A percentile compares a stretch with the other conserved stretches of the same genome.
Evolutionary conservation across 2,329 filamentous ascomycete genomes (phyloP).

Genomic region (Cytospora paraplurivora): DNA sequence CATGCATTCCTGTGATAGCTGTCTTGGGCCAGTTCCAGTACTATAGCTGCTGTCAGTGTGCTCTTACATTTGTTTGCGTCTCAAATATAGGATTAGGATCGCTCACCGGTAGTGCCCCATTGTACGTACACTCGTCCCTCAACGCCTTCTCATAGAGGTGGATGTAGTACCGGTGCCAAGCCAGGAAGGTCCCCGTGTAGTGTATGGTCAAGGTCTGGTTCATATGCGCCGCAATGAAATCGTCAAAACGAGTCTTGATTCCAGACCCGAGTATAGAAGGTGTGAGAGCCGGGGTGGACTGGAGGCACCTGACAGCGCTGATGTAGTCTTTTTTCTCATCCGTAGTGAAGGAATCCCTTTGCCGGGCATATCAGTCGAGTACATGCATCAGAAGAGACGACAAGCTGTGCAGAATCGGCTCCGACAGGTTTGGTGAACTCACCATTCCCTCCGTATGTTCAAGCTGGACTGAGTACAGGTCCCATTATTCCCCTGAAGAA

Average conservation of each 20-base stretch:
- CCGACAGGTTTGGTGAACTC: neutral
- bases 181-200: conserved; percentile 14
- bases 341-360: neutral
- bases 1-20: conserved; percentile 42
- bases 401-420: neutral
- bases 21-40: conserved; percentile 54
- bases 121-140: conserved; percentile 24
- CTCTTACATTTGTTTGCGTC: neutral
- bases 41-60: conserved; percentile 1
- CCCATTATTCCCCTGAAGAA: neutral
- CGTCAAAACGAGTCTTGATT: conserved; percentile 38
- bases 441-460: conserved; percentile 6
- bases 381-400: too few relatives aligned
- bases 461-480: neutral
- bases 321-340: conserved; percentile 30
- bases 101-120: conserved; percentile 29
- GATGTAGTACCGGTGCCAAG: conserved; percentile 23
- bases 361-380: neutral
- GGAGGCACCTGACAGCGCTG: conserved; percentile 36
- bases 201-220: conserved; percentile 23
- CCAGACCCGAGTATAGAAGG: conserved; percentile 35
- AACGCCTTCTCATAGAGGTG: conserved; percentile 16
- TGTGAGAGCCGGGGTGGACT: conserved; percentile 34
- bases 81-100: too few relatives aligned
- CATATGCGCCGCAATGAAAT: conserved; percentile 36